Conservation (phyloP, 495 filamentous ascomycete genomes). For the Lophiotrema nucula region DNA sequence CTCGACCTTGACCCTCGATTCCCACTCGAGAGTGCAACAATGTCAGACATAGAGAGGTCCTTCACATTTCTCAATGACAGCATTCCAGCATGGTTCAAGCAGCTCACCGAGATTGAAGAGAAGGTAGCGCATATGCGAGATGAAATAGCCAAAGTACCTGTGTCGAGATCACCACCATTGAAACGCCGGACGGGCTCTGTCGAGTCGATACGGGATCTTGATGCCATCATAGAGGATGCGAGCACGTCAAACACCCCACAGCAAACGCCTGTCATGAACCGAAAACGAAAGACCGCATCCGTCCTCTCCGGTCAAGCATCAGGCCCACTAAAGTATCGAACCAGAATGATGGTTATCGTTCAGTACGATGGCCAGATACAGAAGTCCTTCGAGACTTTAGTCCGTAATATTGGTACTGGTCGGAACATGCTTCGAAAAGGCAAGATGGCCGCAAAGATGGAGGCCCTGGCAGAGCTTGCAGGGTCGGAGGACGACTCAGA, state of each 20-base stretch:
- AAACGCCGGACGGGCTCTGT: conserved; percentile 60
- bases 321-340: conserved; percentile 59
- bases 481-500: conserved; percentile 39
- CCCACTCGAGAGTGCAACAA: conserved; percentile 10
- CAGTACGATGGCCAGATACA: conserved; percentile 89
- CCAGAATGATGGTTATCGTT: conserved; percentile 72
- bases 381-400: conserved; percentile 72
- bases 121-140: conserved; percentile 67
- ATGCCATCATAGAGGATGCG: conserved; percentile 31
- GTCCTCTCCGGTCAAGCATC: conserved; percentile 52
- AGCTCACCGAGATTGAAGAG: conserved; percentile 21
- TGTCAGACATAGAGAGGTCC: conserved; percentile 31
- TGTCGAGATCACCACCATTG: conserved; percentile 43
- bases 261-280: conserved; percentile 47
- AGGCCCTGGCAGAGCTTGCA: conserved; percentile 53
- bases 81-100: conserved; percentile 31
- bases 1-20: not conserved
- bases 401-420: conserved; percentile 74
- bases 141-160: conserved; percentile 58
- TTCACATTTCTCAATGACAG: conserved; percentile 33
- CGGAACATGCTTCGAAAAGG: conserved; percentile 80
- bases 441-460: conserved; percentile 65
- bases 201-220: conserved; percentile 58
- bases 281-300: conserved; percentile 61
- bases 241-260: conserved; percentile 1